Evolutionary conservation across 2,329 filamentous ascomycete species (phyloP).

Genomic region (Verticillium longisporum): DNA sequence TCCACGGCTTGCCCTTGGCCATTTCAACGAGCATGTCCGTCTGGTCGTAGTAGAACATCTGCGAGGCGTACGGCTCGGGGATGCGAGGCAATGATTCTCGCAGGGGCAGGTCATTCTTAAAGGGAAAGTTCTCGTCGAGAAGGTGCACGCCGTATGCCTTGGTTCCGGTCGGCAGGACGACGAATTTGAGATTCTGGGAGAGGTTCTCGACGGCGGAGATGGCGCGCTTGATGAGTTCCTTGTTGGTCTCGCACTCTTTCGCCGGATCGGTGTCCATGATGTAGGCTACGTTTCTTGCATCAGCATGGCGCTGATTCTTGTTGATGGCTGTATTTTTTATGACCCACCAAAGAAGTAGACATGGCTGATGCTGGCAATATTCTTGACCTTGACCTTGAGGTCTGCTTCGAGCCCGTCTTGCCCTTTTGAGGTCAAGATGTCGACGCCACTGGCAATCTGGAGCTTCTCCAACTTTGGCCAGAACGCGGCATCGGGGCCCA

Average conservation of each 20-base stretch:
- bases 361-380: constrained; percentile 30
- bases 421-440: constrained; percentile 21
- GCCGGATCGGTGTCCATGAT: constrained; percentile 25
- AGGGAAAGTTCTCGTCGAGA: constrained; percentile 19
- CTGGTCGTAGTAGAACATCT: constrained; percentile 41
- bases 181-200: constrained; percentile 27
- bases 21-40: constrained; percentile 28
- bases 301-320: not conserved
- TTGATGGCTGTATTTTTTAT: not conserved
- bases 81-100: constrained; percentile 31
- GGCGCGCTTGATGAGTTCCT: constrained; percentile 28
- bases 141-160: constrained; percentile 28
- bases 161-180: constrained; percentile 32
- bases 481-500: constrained; percentile 16
- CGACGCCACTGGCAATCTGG: constrained; percentile 24
- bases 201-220: constrained; percentile 28
- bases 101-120: constrained; percentile 25
- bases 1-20: constrained; percentile 30
- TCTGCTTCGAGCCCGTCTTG: constrained; percentile 22
- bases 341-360: constrained; percentile 32
- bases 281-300: constrained; percentile 17
- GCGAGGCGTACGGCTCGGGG: constrained; percentile 29
- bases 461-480: constrained; percentile 23
- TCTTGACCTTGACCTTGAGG: constrained; percentile 24
- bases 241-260: constrained; percentile 25